phyloP scores from a whole-genome alignment of 2,329 filamentous ascomycete species.

The Pyricularia sp. region DNA sequence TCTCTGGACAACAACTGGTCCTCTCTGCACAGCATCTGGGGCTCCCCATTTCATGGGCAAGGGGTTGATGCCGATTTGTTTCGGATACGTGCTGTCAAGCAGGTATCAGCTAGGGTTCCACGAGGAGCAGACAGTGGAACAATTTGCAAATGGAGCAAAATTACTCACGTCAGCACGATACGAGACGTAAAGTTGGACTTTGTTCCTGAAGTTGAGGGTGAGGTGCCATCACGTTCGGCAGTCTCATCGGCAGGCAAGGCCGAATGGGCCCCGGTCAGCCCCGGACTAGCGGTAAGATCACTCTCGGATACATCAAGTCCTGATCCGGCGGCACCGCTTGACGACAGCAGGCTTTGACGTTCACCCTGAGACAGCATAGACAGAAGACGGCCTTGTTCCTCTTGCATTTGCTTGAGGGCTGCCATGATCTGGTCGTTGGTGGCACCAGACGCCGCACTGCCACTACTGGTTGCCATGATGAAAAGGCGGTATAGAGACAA shows the following conservation, averaged over 20 bases:
- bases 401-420: slow-evolving; percentile 25
- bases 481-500: not conserved
- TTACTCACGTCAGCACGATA: slow-evolving; percentile 42
- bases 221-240: slow-evolving; percentile 8
- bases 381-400: slow-evolving; percentile 30
- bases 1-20: slow-evolving; percentile 81
- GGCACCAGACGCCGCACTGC: slow-evolving; percentile 1
- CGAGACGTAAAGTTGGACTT: slow-evolving; percentile 41
- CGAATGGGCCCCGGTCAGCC: slow-evolving; percentile 12
- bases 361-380: slow-evolving; percentile 19
- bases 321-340: not conserved
- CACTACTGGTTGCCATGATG: slow-evolving; percentile 13
- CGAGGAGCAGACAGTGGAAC: not conserved
- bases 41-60: slow-evolving; percentile 82
- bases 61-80: slow-evolving; percentile 90
- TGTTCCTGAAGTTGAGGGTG: slow-evolving; percentile 20
- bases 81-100: slow-evolving; percentile 65
- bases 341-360: slow-evolving; percentile 4
- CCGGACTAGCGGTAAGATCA: slow-evolving; percentile 7
- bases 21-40: slow-evolving; percentile 62
- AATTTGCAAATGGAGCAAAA: not conserved
- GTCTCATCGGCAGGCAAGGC: slow-evolving; percentile 14
- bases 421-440: slow-evolving; percentile 23
- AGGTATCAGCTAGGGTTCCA: not conserved
- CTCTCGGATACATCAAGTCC: not conserved